These are phyloP conservation scores for Yamadazyma nakazawae DNA, from an alignment of 805 yeast genomes.

Conservation along the genomic window DNA sequence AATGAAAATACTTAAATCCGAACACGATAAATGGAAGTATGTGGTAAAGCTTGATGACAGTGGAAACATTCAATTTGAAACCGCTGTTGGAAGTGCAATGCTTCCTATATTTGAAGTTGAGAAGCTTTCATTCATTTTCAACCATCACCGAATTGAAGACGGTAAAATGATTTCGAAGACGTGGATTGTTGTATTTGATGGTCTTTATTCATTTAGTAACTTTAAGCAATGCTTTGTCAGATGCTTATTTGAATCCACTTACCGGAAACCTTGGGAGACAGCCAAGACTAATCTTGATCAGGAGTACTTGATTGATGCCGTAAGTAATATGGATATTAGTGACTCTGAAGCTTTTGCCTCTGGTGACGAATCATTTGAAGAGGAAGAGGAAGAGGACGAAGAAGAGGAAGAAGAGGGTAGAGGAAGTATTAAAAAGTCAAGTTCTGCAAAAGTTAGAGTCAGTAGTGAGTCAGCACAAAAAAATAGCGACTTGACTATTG, in stretches of 20 bases:
- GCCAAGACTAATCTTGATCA: constrained; percentile 39
- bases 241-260: constrained; percentile 59
- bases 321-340: constrained; percentile 34
- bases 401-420: constrained; percentile 4
- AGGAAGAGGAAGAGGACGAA: constrained; percentile 4
- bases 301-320: constrained; percentile 56
- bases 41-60: neutral
- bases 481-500: constrained; percentile 69
- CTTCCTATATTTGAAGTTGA: constrained; percentile 66
- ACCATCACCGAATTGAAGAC: constrained; percentile 31
- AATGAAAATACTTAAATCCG: neutral
- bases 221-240: constrained; percentile 55
- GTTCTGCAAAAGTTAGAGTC: constrained; percentile 13
- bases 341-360: constrained; percentile 10
- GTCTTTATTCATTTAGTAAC: constrained; percentile 34
- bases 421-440: constrained; percentile 26
- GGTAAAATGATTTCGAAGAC: constrained; percentile 45
- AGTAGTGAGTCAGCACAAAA: constrained; percentile 9
- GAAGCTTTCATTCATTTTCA: constrained; percentile 60
- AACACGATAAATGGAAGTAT: neutral
- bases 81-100: constrained; percentile 39
- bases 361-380: constrained; percentile 17
- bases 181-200: constrained; percentile 58
- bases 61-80: constrained; percentile 6
- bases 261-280: constrained; percentile 46